A percentile compares a stretch with the other conserved stretches of the same genome.
phyloP scores from a whole-genome alignment of 2,329 filamentous ascomycete species.

The Trichoderma atrobrunneum region DNA sequence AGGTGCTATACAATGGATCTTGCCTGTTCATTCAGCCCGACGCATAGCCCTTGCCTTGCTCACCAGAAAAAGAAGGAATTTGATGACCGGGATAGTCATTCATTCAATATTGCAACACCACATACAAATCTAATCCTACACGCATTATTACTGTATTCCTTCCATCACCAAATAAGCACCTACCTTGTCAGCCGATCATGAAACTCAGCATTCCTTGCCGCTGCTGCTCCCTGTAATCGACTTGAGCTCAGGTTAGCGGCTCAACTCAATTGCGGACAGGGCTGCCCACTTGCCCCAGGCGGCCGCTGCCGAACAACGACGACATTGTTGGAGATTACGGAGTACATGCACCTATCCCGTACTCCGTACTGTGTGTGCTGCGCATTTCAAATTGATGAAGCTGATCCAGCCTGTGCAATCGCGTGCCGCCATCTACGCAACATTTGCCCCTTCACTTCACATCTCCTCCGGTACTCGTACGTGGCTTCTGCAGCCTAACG shows the following conservation, averaged over 20 bases:
- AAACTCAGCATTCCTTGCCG: not conserved
- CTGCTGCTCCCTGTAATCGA: not conserved
- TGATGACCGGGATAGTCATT: not conserved
- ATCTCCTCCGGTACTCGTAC: not conserved
- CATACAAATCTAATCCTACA: not conserved
- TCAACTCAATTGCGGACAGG: not conserved
- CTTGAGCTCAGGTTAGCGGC: not conserved
- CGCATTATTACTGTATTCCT: not conserved
- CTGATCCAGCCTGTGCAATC: not conserved
- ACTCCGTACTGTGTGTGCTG: not conserved
- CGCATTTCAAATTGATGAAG: not conserved
- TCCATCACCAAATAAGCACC: not conserved
- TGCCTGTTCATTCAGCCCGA: not conserved
- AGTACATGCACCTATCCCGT: not conserved
- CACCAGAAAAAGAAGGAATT: not conserved
- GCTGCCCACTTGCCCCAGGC: not conserved
- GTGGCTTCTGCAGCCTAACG: not conserved
- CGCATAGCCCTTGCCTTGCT: not conserved
- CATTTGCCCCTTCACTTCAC: not conserved
- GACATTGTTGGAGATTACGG: not conserved
- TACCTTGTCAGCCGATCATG: not conserved
- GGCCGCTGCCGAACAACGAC: not conserved
- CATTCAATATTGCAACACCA: not conserved
- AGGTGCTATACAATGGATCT: not conserved
- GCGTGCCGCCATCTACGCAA: not conserved